Conservation (phyloP, 2,329 filamentous ascomycete genomes). For the Leptographium galeiforme region DNA sequence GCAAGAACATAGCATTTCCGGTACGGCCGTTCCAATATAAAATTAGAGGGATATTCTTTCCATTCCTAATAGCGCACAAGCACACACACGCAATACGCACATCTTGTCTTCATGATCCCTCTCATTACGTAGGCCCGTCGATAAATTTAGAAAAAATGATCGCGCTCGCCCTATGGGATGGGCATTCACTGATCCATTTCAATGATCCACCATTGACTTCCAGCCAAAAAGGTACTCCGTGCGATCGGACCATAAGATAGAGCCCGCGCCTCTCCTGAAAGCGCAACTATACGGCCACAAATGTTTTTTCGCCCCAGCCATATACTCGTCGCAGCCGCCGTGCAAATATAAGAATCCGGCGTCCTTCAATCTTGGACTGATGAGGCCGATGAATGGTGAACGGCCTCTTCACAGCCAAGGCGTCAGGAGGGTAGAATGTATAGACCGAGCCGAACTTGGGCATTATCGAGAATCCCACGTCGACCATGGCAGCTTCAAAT, state of each 20-base stretch:
- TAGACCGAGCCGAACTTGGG: constrained; percentile 28
- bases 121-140: neutral
- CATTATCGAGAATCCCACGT: constrained; percentile 26
- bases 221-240: too few relatives aligned
- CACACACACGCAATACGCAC: too few relatives aligned
- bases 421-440: constrained; percentile 22
- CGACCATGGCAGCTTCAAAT: constrained; percentile 27
- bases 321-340: constrained; percentile 20
- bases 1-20: too few relatives aligned
- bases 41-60: too few relatives aligned
- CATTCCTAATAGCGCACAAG: too few relatives aligned
- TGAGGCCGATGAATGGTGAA: constrained; percentile 26
- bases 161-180: too few relatives aligned
- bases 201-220: too few relatives aligned
- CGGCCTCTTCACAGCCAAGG: constrained; percentile 14
- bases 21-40: too few relatives aligned
- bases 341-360: constrained; percentile 15
- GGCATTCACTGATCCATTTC: too few relatives aligned
- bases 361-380: constrained; percentile 21
- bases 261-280: too few relatives aligned
- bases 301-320: constrained; percentile 22
- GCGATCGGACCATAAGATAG: too few relatives aligned
- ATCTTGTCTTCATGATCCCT: too few relatives aligned
- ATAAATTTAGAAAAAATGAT: neutral
- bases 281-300: constrained; percentile 7